Evolutionary conservation across 2,329 filamentous ascomycete species (phyloP).

Genomic region (Fusarium acutatum): DNA sequence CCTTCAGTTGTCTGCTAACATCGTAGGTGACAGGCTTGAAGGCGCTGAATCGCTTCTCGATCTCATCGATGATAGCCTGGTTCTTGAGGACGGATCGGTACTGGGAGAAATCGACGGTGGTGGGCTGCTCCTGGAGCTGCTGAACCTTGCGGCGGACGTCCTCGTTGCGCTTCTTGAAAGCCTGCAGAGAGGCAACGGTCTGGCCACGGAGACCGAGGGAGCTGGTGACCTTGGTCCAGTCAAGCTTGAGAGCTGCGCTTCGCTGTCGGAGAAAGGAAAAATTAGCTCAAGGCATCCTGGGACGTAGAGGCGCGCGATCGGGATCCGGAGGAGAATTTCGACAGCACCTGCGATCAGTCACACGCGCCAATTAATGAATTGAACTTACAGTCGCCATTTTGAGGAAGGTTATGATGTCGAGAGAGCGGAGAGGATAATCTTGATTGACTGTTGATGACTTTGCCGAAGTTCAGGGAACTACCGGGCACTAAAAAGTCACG

Average conservation of each 20-base stretch:
- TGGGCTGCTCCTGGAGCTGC: constrained; percentile 82
- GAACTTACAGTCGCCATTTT: constrained; percentile 76
- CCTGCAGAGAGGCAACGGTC: constrained; percentile 88
- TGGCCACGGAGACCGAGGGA: constrained; percentile 96
- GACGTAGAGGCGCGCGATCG: constrained; percentile 27
- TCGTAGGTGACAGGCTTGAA: constrained; percentile 97
- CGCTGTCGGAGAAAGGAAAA: constrained; percentile 68
- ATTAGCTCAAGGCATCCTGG: constrained; percentile 61
- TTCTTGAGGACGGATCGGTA: constrained; percentile 97
- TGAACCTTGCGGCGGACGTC: constrained; percentile 95
- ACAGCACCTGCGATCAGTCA: constrained; percentile 25
- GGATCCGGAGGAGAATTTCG: constrained; percentile 14
- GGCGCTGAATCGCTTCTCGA: constrained; percentile 91
- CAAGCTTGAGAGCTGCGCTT: constrained; percentile 98
- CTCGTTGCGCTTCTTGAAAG: constrained; percentile 99
- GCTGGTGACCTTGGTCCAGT: constrained; percentile 95
- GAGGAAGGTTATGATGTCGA: constrained; percentile 56
- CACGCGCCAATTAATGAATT: constrained; percentile 43
- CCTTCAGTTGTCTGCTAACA: constrained; percentile 92
- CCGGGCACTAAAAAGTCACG: constrained; percentile 45
- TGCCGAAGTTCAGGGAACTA: constrained; percentile 53
- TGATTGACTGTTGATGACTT: constrained; percentile 55
- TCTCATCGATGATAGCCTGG: constrained; percentile 92
- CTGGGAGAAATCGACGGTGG: constrained; percentile 89
- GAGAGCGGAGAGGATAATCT: constrained; percentile 61